Base-by-base conservation (phyloP, 768 basidiomycete species). In the Leccinum ochraceum region DNA sequence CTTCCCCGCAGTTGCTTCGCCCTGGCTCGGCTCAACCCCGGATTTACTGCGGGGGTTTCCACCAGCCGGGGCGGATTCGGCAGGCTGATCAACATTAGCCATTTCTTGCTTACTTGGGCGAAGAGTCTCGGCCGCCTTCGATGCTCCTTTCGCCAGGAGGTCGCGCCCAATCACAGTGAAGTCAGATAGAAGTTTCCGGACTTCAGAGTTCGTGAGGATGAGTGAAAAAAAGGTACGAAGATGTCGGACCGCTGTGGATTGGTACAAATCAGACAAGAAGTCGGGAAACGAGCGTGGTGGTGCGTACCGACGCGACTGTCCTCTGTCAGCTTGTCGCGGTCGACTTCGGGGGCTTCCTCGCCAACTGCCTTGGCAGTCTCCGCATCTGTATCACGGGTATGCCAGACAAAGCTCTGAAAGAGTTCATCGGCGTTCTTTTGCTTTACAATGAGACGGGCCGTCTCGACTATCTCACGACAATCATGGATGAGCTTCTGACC, bases 361-460 rank as follows among this genome's bases (percentile, higher is more conserved):
- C 79, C 74, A 57, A 78, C 79, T 48, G 73, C 76, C 74, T 80
- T 82, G 39, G 72, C 68, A 57, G 71, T 81, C 71, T 64, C 66
- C 1, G 32, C 16, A 7, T 64, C 61, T 20, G 87, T 76, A 39
- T 83, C 82, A 36, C 83, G 78, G 1, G 91, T 92, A 61, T 87
- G 83, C 89, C 89, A 95, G 44, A 95, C 75, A 66, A 96, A 95
- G 67, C 91, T 88, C 75, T 98, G 96, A 73, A 97, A 81, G 44
- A 98, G 82, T 77, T 98, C 94, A 66, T 96, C 95, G 24, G 80
- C 76, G 65, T 97, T 97, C 84, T 96, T 97, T 67, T 89, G 81
- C 53, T 78, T 68, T n/a, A 95, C 86, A 59, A 94, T 86, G 44
- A 82, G 66, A 13, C 87, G 82, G 0, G 83, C 79, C 5, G 92